Percentiles rank a stretch among this genome's conserved stretches.
These are phyloP conservation scores for Hypericum perforatum DNA, from an alignment of 345 rosid genomes.

Conservation along the genomic window DNA sequence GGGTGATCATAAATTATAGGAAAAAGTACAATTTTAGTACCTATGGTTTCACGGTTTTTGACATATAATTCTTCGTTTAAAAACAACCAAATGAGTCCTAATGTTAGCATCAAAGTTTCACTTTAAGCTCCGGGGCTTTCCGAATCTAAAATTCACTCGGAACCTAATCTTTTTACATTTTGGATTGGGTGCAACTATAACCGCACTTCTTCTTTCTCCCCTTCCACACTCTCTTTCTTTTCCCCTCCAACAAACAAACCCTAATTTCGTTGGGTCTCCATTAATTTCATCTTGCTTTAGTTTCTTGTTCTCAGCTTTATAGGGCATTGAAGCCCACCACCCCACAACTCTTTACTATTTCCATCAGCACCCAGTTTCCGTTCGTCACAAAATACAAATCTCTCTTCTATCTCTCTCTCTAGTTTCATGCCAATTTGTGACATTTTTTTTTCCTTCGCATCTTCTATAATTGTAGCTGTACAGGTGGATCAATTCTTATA, in stretches of 20 bases:
- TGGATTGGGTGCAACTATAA: slow-evolving; percentile 28
- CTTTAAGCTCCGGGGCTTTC: no score
- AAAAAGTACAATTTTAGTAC: no score
- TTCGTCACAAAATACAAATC: no score
- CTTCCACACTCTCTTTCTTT: slow-evolving; percentile 26
- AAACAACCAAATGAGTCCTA: no score
- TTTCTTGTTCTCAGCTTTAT: slow-evolving; percentile 35
- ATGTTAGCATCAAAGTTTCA: no score
- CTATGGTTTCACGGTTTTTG: no score
- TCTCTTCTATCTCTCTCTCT: background rate
- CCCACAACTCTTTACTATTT: slow-evolving; percentile 1
- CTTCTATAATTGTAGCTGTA: no score
- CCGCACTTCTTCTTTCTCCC: slow-evolving; percentile 25
- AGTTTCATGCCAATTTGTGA: slow-evolving; percentile 12
- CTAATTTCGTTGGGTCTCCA: slow-evolving; percentile 8
- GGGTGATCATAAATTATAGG: no score
- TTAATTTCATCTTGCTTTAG: slow-evolving; percentile 19
- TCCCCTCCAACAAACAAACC: slow-evolving; percentile 25
- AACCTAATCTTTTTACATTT: no score
- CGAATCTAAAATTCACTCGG: no score
- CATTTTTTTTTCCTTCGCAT: background rate
- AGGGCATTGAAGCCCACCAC: slow-evolving; percentile 24
- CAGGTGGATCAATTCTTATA: background rate
- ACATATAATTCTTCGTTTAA: no score
- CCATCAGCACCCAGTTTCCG: background rate